Evolutionary conservation across 2,329 filamentous ascomycete species (phyloP).

Genomic region (Cladosporium phlei): DNA sequence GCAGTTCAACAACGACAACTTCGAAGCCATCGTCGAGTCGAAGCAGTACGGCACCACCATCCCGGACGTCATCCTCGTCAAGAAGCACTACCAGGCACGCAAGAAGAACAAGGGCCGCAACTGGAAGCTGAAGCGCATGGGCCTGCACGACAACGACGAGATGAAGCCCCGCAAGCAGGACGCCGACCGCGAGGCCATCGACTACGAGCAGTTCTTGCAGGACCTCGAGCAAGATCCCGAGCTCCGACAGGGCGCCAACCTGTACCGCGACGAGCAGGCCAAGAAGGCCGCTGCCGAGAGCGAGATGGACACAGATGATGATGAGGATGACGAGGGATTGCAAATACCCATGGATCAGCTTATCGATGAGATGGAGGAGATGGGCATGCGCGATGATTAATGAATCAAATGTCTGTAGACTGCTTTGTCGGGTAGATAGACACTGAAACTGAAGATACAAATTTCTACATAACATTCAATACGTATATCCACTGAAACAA

Average conservation of each 20-base stretch:
- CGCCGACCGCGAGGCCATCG: conserved; percentile 79
- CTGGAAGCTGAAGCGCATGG: conserved; percentile 95
- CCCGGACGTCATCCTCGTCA: conserved; percentile 90
- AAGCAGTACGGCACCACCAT: conserved; percentile 72
- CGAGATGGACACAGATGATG: conserved; percentile 46
- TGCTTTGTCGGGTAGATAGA: too few species aligned
- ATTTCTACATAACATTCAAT: too few species aligned
- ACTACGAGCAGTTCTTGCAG: conserved; percentile 95
- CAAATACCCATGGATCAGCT: conserved; percentile 54
- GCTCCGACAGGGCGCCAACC: conserved; percentile 71
- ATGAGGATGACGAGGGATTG: conserved; percentile 53
- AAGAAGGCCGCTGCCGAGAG: conserved; percentile 58
- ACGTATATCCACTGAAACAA: too few species aligned
- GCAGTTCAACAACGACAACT: conserved; percentile 87
- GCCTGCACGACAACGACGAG: conserved; percentile 74
- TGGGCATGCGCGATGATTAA: conserved; percentile 60
- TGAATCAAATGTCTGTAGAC: conserved; percentile 2
- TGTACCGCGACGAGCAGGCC: conserved; percentile 66
- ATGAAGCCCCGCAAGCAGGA: conserved; percentile 81
- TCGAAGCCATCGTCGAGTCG: conserved; percentile 74
- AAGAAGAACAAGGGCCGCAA: conserved; percentile 70
- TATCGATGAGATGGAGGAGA: conserved; percentile 88
- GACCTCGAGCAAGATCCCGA: conserved; percentile 96
- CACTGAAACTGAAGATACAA: too few species aligned
- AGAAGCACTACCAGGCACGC: conserved; percentile 89